Evolutionary conservation across 495 filamentous ascomycete species (phyloP), one percentile per base, ranked within the genome.

Genomic region (Xylaria curta): DNA sequence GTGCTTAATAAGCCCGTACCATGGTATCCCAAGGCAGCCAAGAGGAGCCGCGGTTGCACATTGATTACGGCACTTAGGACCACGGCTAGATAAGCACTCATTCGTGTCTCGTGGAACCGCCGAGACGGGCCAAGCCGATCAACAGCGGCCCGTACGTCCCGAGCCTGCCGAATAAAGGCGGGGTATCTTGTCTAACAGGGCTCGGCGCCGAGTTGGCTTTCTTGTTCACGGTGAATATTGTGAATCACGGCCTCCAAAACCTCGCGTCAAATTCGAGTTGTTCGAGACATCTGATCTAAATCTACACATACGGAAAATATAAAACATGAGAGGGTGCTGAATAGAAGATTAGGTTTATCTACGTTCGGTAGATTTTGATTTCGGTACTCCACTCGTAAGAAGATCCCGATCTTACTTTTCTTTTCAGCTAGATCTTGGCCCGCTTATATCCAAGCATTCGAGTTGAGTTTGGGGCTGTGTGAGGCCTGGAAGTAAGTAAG

Each of bases 71-170:
- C 42, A 33, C 49, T 63, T 49, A 33, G 5, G 58, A 19, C 9
- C 58, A 4, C 28, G 9, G 58, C 58, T 38, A 12, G 17, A 60
- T 60, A 60, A 21, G 3, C 4, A 60, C 19, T 60, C 31, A 60
- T 60, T 60, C 33, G 31, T 38, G 6, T 36, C 56, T 26, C 54
- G 12, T 28, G 7, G 54, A 15, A 59, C 31, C 13, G 40, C 19
- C 61, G 21, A 47, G 38, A 26, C 53, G 38, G 68, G 56, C 26
- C 44, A 49, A 62, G 56, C 58, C 58, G 58, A 60, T 60, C 31
- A 38, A n/a, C 36, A 28, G 31, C 24, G 53, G 40, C 3, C 40
- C 68, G 26, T 46, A 26, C 21, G 24, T 28, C 56, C 54, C n/a
- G 31, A 60, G 54, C 9, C 46, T 7, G 68, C 53, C 46, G 56